Conservation (phyloP, 1,139 yeast species). For the Debaryomyces udenii region DNA sequence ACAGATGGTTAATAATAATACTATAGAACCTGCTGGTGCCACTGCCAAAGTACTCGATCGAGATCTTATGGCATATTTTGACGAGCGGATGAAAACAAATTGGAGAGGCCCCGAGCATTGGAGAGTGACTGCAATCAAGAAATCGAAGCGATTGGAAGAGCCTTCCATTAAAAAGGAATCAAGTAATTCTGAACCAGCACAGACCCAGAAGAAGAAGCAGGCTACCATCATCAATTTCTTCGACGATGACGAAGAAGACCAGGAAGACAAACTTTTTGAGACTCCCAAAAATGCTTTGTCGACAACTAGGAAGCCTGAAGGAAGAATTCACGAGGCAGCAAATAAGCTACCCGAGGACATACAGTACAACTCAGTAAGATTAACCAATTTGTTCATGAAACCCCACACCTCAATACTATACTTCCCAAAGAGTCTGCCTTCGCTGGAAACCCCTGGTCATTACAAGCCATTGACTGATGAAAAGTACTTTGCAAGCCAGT, state of each 20-base stretch:
- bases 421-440: slow-evolving; percentile 24
- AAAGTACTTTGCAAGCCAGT: slow-evolving; percentile 73
- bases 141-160: slow-evolving; percentile 23
- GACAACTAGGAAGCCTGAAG: slow-evolving; percentile 30
- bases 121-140: slow-evolving; percentile 69
- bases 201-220: slow-evolving; percentile 32
- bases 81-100: slow-evolving; percentile 63
- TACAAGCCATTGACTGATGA: slow-evolving; percentile 55
- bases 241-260: slow-evolving; percentile 37
- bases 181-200: slow-evolving; percentile 11
- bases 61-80: slow-evolving; percentile 80
- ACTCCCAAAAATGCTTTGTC: slow-evolving; percentile 38
- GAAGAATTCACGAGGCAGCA: slow-evolving; percentile 34
- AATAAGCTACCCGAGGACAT: slow-evolving; percentile 73
- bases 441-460: slow-evolving; percentile 8
- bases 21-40: slow-evolving; percentile 19
- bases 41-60: slow-evolving; percentile 53
- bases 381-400: slow-evolving; percentile 70
- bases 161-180: slow-evolving; percentile 15
- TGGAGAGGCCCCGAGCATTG: slow-evolving; percentile 97
- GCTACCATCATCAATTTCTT: slow-evolving; percentile 54
- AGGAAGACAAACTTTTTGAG: slow-evolving; percentile 55
- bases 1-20: slow-evolving; percentile 23
- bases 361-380: slow-evolving; percentile 68
- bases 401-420: slow-evolving; percentile 51